Evolutionary conservation across 495 filamentous ascomycete species (phyloP).

Genomic region (Cercophora scortea): DNA sequence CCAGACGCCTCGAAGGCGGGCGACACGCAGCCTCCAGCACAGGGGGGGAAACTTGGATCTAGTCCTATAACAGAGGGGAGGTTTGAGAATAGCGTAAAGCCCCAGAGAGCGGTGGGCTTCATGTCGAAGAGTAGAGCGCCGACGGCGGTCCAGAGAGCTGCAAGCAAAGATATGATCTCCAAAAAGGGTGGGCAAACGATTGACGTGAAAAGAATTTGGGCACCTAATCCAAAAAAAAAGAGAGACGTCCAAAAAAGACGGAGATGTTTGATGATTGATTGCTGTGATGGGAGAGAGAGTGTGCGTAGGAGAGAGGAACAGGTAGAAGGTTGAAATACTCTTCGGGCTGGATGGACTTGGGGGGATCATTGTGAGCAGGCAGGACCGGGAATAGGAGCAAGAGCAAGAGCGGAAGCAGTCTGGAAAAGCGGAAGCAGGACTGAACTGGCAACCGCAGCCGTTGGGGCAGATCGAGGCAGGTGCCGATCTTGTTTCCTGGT

Average conservation of each 20-base stretch:
- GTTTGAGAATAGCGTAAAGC: slow-evolving; percentile 11
- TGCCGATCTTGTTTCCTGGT: too few relatives aligned
- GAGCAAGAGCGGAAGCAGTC: background rate
- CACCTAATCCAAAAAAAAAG: slow-evolving; percentile 20
- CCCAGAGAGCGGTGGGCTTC: slow-evolving; percentile 12
- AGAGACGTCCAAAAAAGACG: slow-evolving; percentile 16
- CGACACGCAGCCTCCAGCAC: slow-evolving; percentile 7
- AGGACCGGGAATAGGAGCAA: background rate
- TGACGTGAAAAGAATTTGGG: slow-evolving; percentile 15
- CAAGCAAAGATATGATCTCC: slow-evolving; percentile 17
- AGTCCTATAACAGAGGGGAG: slow-evolving; percentile 5
- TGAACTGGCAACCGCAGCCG: background rate
- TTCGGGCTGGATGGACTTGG: too few relatives aligned
- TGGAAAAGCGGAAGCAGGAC: background rate
- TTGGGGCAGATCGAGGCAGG: too few relatives aligned
- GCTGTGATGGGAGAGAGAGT: slow-evolving; percentile 1
- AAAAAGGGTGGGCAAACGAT: slow-evolving; percentile 18
- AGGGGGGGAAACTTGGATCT: slow-evolving; percentile 6
- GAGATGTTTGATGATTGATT: slow-evolving; percentile 12
- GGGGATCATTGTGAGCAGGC: background rate
- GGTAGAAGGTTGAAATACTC: background rate
- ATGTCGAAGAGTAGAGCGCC: slow-evolving; percentile 8
- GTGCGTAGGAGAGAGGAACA: background rate
- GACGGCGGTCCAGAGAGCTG: slow-evolving; percentile 6
- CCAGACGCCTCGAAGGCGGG: background rate